Base-by-base conservation (phyloP, 2,329 filamentous ascomycete species). In the Zymoseptoria brevis region DNA sequence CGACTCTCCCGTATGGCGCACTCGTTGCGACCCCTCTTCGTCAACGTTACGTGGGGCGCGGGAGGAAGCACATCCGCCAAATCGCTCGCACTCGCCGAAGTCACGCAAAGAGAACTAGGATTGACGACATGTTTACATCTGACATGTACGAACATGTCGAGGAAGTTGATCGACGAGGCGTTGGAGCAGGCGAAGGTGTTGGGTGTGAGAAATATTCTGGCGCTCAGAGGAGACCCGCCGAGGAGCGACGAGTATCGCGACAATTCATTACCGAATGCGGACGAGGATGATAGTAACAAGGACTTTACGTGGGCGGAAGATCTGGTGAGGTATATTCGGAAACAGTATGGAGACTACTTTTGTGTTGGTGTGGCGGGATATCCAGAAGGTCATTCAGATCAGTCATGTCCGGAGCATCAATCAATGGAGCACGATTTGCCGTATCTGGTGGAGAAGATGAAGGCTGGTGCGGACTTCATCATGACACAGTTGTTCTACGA, bases 401-500 rank as follows among this genome's bases (percentile, higher is more conserved):
- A 96, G 74, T 90, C 87, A 62, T 87, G 95, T 73, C 93, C 93
- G 1, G 89, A 95, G 69, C 83, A 88, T 63, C 85, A 87, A 70
- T 81, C 82, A 66, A 79, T 82, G 0, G 72, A 74, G 57, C 76
- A 78, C 56, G 94, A 99, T 75, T 76, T 99, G 60, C 89, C 92
- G 0, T 96, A 88, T 69, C 80, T 99, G 57, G 84, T 96, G 9
- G 91, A 96, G 66, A 99, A 99, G 80, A 88, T 87, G 0, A 81
- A 87, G 67, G 94, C 94, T 3, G 94, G 94, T 1, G 94, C 92
- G 55, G 92, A 97, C 75, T 99, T 99, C 71, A 88, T 99, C 75
- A 96, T 99, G 90, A 97, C 94, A 0, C 94, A 99, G 74, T 81
- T 99, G 8, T 97, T 96, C 75, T 99, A 96, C 74, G 91, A 97